phyloP scores from a whole-genome alignment of 768 basidiomycete genomes.

The Leucosporidium creatinivorum region DNA sequence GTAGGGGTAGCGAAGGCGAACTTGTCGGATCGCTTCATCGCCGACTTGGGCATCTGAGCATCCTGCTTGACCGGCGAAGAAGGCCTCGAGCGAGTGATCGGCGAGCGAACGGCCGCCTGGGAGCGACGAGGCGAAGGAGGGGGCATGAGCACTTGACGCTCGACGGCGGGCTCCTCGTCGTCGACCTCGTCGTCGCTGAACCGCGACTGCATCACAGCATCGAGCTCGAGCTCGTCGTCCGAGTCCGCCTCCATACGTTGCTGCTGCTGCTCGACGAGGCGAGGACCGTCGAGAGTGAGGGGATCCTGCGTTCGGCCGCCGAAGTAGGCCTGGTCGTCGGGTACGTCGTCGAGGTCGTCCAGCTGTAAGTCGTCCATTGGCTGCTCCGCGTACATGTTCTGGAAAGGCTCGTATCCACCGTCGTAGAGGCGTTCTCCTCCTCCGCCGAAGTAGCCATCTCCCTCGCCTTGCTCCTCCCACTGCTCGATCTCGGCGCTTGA shows the following conservation, averaged over 20 bases:
- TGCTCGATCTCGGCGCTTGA: background rate
- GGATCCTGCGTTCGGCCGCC: background rate
- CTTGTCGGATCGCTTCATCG: slow-evolving; percentile 12
- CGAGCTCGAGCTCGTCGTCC: slow-evolving; percentile 37
- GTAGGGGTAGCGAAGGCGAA: slow-evolving; percentile 31
- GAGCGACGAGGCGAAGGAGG: slow-evolving; percentile 10
- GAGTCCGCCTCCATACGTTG: slow-evolving; percentile 27
- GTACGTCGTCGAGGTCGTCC: slow-evolving; percentile 39
- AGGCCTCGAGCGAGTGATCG: background rate
- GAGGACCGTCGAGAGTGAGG: background rate
- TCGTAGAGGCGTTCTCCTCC: slow-evolving; percentile 12
- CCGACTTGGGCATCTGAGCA: slow-evolving; percentile 2
- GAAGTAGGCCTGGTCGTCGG: slow-evolving; percentile 24
- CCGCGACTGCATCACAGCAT: slow-evolving; percentile 30
- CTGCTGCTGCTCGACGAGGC: background rate
- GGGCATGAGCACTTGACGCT: background rate
- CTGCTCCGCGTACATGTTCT: background rate
- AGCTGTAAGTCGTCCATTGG: slow-evolving; percentile 15
- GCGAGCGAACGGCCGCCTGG: background rate
- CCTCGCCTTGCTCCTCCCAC: background rate
- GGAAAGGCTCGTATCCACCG: background rate
- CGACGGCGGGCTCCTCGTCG: background rate
- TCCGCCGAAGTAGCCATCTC: slow-evolving; percentile 7
- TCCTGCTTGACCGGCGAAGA: slow-evolving; percentile 17
- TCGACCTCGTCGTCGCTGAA: slow-evolving; percentile 32